Evolutionary conservation across 805 yeast species (phyloP).

Genomic region (Suhomyces xylopsoci): DNA sequence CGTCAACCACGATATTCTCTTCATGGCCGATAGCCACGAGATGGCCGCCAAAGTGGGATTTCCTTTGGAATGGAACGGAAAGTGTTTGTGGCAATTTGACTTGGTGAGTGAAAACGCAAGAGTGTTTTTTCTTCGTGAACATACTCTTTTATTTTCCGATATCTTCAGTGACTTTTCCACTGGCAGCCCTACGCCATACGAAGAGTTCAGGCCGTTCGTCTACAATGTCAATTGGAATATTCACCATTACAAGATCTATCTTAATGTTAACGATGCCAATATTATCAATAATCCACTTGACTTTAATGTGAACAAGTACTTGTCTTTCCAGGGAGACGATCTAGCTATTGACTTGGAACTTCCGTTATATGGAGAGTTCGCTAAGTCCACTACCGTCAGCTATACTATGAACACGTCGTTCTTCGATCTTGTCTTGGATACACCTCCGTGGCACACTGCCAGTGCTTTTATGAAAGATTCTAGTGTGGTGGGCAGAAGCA

Average conservation of each 20-base stretch:
- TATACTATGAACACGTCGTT: constrained; percentile 53
- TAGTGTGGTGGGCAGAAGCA: constrained; percentile 64
- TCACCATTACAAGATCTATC: constrained; percentile 52
- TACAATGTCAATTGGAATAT: constrained; percentile 63
- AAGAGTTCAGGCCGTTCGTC: constrained; percentile 67
- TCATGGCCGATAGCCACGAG: constrained; percentile 57
- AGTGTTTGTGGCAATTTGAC: constrained; percentile 63
- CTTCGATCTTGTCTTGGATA: constrained; percentile 60
- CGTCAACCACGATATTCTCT: constrained; percentile 81
- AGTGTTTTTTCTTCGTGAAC: constrained; percentile 76
- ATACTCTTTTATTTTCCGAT: constrained; percentile 69
- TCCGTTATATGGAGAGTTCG: constrained; percentile 57
- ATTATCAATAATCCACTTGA: constrained; percentile 88
- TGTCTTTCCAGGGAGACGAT: constrained; percentile 67
- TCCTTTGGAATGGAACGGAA: constrained; percentile 84
- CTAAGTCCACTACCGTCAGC: constrained; percentile 49
- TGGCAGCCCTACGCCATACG: constrained; percentile 71
- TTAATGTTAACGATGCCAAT: constrained; percentile 84
- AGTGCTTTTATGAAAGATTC: constrained; percentile 61
- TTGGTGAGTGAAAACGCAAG: constrained; percentile 51
- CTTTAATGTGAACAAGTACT: constrained; percentile 70
- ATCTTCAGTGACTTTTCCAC: constrained; percentile 71
- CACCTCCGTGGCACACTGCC: constrained; percentile 92
- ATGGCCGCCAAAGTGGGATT: constrained; percentile 57
- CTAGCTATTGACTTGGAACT: constrained; percentile 47